Evolutionary conservation across 495 filamentous ascomycete genomes (phyloP), one percentile per base, ranked within the genome.

Genomic region (Tetracladium setigerum): DNA sequence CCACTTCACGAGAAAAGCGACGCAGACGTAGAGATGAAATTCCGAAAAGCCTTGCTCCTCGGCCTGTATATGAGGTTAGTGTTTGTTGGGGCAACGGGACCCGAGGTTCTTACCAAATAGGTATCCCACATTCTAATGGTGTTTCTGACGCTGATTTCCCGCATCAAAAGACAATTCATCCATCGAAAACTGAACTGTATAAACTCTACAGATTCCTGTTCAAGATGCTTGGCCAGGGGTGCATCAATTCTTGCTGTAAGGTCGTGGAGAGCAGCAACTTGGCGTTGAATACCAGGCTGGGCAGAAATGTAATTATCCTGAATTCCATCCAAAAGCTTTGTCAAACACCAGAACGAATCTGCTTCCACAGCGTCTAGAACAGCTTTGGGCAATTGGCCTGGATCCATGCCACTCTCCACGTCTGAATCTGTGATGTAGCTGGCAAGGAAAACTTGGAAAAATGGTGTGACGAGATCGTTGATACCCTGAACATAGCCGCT

Each of bases 111-210:
- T 68, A 95, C 89, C 73, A 98, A 79, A 66, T 98, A 98, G 10
- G 92, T 98, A 68, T 98, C 92, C 92, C 92, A 98, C 92, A 98
- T 98, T 52, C 92, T 73, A 54, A 97, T 95, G 1, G 87, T 95
- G 57, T 95, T 96, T 64, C 81, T 86, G 34, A 98, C 88, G 63
- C 83, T 95, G 50, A 98, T 85, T 66, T 98, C 92, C 50, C 92
- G 76, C 92, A 98, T 98, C 54, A 98, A 71, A 50, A 98, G 75
- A 59, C 92, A 98, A 58, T 98, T 98, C 92, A 98, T 97, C 92
- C 92, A 98, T 49, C 92, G 77, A 62, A 98, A 98, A 62, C 88
- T 95, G 61, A 98, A 98, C 61, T 98, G 92, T 64, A 98, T 97
- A 56, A 98, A 98, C 62, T 98, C 94, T 22, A 98, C 89, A 10